These are phyloP conservation scores for Scytalidium lignicola DNA, from an alignment of 2,329 filamentous ascomycete genomes.

Conservation along the genomic window DNA sequence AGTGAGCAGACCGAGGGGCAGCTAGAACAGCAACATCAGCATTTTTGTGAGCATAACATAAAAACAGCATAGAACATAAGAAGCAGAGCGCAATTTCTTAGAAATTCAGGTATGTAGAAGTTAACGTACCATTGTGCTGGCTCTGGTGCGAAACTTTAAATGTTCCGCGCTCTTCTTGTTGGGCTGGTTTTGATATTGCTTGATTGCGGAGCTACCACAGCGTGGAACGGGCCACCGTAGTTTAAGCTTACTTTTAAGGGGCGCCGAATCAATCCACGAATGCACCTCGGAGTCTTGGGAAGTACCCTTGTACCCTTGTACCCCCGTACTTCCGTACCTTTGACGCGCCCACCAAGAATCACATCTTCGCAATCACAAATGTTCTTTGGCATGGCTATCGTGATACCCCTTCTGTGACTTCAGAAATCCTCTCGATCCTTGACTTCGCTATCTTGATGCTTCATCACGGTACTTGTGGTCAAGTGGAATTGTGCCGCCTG, in stretches of 20 bases:
- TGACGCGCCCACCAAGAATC: no score
- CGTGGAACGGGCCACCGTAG: neutral
- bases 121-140: conserved; percentile 10
- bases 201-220: neutral
- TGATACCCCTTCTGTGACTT: no score
- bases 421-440: no score
- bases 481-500: neutral
- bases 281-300: neutral
- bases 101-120: neutral
- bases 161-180: neutral
- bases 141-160: neutral
- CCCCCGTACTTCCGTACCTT: neutral
- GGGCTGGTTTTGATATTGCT: conserved; percentile 1
- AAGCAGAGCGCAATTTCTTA: no score
- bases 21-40: conserved; percentile 36
- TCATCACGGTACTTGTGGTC: neutral
- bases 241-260: neutral
- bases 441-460: no score
- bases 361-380: no score
- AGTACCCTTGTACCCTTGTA: neutral
- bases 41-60: neutral
- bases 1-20: conserved; percentile 79
- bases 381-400: no score
- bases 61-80: no score
- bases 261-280: neutral